Evolutionary conservation across 2,329 filamentous ascomycete species (phyloP).

Genomic region (Botrytis squamosa): DNA sequence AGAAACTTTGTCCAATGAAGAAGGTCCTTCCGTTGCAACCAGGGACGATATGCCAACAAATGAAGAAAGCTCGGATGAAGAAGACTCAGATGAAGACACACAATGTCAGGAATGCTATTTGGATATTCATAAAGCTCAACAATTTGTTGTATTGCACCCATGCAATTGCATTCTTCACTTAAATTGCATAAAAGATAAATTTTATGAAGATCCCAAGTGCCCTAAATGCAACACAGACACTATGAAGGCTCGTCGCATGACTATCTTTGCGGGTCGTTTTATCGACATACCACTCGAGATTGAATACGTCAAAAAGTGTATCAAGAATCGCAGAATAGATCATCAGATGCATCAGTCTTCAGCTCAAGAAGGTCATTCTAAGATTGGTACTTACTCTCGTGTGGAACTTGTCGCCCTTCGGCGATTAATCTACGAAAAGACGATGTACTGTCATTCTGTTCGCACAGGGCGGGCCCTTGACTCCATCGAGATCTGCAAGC

Average conservation of each 20-base stretch:
- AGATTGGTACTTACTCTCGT: accelerated
- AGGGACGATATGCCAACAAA: too few species aligned
- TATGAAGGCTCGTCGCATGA: not conserved
- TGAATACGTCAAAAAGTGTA: not conserved
- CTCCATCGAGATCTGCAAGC: not conserved
- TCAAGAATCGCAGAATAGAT: not conserved
- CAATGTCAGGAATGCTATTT: not conserved
- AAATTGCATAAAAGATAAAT: not conserved
- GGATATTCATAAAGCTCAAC: not conserved
- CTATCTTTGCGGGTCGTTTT: not conserved
- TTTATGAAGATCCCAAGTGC: not conserved
- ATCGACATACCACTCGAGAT: not conserved
- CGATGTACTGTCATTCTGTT: not conserved
- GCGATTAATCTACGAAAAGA: not conserved
- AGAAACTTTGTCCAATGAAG: not conserved
- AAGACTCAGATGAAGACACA: not conserved
- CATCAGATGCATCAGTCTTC: not conserved
- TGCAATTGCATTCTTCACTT: not conserved
- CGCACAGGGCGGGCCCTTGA: not conserved
- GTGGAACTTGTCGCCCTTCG: not conserved
- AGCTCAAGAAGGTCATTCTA: too few species aligned
- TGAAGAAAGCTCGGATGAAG: not conserved
- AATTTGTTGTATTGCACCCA: not conserved
- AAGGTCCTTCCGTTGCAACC: not conserved
- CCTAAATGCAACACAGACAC: not conserved